These are phyloP conservation scores for Xylaria sp. DNA, from an alignment of 2,329 filamentous ascomycete genomes.

Conservation along the genomic window DNA sequence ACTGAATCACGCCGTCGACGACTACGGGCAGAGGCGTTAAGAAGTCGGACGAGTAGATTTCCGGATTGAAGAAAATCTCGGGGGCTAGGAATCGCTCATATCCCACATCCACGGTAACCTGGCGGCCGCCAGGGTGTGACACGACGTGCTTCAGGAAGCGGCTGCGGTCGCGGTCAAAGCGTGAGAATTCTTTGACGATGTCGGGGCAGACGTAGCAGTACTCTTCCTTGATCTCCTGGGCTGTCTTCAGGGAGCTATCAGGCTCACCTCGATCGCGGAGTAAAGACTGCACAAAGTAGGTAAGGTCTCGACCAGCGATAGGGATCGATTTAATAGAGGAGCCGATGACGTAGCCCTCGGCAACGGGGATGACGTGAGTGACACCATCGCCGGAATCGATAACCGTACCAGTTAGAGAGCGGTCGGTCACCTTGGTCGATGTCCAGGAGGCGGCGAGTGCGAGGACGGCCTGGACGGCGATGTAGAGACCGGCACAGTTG, in stretches of 20 bases:
- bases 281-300: conserved; percentile 96
- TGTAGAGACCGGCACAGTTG: conserved; percentile 98
- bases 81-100: conserved; percentile 98
- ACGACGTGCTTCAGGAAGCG: conserved; percentile 91
- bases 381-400: conserved; percentile 99
- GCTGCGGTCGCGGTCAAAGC: conserved; percentile 90
- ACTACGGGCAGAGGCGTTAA: conserved; percentile 92
- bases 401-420: conserved; percentile 94
- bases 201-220: conserved; percentile 98
- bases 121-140: conserved; percentile 81
- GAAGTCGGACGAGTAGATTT: conserved; percentile 99
- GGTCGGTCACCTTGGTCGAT: conserved; percentile 94
- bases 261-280: conserved; percentile 95
- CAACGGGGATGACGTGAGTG: conserved; percentile 97
- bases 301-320: conserved; percentile 96
- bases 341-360: conserved; percentile 97
- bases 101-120: conserved; percentile 87
- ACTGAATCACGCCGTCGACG: conserved; percentile 96
- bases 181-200: conserved; percentile 97
- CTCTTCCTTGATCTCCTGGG: conserved; percentile 97
- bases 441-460: conserved; percentile 98
- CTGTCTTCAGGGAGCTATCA: conserved; percentile 95
- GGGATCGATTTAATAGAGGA: conserved; percentile 99
- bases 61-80: conserved; percentile 99
- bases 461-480: conserved; percentile 95